phyloP scores from a whole-genome alignment of 192 early-diverging fungal species.

The Umbelopsis sp. region DNA sequence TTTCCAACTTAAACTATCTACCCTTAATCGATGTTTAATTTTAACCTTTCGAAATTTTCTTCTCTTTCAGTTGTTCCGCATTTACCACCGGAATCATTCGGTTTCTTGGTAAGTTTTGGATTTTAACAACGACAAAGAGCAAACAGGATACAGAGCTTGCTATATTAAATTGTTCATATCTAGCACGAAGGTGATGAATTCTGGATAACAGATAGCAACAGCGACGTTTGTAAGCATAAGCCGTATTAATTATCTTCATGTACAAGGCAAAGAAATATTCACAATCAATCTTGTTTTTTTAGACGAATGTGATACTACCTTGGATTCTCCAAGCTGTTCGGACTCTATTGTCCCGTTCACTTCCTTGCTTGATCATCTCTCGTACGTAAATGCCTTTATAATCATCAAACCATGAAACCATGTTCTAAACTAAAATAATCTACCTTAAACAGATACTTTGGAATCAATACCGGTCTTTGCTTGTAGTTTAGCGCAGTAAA shows the following conservation, averaged over 20 bases:
- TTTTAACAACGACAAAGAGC: too few species aligned
- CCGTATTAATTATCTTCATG: background rate
- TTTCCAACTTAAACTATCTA: background rate
- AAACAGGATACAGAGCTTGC: background rate
- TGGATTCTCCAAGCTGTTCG: constrained; percentile 25
- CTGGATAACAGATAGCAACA: constrained; percentile 24
- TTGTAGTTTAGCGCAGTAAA: background rate
- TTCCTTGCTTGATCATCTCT: constrained; percentile 25
- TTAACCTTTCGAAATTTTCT: background rate
- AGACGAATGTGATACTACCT: constrained; percentile 22
- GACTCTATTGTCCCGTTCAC: constrained; percentile 30
- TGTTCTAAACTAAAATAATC: background rate
- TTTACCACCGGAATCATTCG: constrained; percentile 26
- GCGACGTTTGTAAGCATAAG: constrained; percentile 20
- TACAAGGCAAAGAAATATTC: too few species aligned
- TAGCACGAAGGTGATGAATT: constrained; percentile 31
- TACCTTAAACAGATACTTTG: background rate
- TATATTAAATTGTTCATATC: background rate
- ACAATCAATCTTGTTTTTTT: background rate
- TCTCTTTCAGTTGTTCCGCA: constrained; percentile 25
- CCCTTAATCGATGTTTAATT: background rate
- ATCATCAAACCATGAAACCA: background rate
- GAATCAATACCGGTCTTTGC: constrained; percentile 9
- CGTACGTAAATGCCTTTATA: background rate
- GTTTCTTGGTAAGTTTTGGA: constrained; percentile 16